These are phyloP conservation scores for Discostella stelligeroides DNA, from an alignment of 108 stramenopile species.

Conservation along the genomic window DNA sequence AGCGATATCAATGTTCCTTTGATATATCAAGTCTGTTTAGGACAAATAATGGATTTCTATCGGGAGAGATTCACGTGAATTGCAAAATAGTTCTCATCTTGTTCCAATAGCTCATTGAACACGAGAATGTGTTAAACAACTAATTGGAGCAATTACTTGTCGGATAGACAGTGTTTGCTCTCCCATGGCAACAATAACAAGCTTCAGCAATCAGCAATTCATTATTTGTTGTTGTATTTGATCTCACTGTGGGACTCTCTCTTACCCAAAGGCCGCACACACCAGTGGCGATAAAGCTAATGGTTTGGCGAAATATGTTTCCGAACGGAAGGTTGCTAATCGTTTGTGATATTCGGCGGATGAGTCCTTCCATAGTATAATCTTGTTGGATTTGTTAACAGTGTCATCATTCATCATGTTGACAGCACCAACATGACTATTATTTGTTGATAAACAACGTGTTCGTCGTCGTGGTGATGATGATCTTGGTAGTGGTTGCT, in stretches of 20 bases:
- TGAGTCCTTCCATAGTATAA: slow-evolving; percentile 5
- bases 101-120: background rate
- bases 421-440: too few relatives aligned
- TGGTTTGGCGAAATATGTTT: slow-evolving; percentile 71
- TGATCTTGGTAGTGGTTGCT: too few relatives aligned
- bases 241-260: background rate
- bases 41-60: slow-evolving; percentile 15
- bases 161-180: background rate
- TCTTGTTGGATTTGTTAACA: too few relatives aligned
- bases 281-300: slow-evolving; percentile 60
- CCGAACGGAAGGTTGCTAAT: slow-evolving; percentile 49
- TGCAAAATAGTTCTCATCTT: background rate
- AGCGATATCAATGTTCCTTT: slow-evolving; percentile 49
- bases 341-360: slow-evolving; percentile 44
- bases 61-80: background rate
- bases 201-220: too few relatives aligned
- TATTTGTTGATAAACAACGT: too few relatives aligned
- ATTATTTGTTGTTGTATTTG: too few relatives aligned
- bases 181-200: too few relatives aligned
- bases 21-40: slow-evolving; percentile 34
- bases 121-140: background rate
- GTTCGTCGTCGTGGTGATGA: background rate
- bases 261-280: slow-evolving; percentile 75
- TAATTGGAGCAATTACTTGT: background rate
- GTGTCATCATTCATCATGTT: too few relatives aligned